These are phyloP conservation scores for Pseudomonodictys pantanalensis DNA, from an alignment of 495 filamentous ascomycete species.

Conservation along the genomic window DNA sequence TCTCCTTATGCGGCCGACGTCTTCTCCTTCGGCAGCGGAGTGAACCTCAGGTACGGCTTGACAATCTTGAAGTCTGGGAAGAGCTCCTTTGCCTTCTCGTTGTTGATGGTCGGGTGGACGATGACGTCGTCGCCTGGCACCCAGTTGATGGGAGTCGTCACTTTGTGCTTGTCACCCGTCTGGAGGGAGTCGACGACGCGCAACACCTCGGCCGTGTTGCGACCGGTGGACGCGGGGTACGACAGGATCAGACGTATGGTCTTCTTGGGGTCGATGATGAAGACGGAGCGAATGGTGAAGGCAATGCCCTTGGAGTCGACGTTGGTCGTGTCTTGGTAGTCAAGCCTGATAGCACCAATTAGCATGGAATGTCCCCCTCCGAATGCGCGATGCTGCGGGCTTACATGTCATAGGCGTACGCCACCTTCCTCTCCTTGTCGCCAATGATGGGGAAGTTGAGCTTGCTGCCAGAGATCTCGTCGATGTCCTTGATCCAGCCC, in stretches of 20 bases:
- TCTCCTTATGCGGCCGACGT: slow-evolving; percentile 37
- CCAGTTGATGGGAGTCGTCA: slow-evolving; percentile 67
- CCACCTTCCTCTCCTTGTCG: slow-evolving; percentile 92
- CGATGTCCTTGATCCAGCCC: slow-evolving; percentile 91
- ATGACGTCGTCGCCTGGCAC: slow-evolving; percentile 70
- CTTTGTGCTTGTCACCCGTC: slow-evolving; percentile 92
- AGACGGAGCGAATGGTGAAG: slow-evolving; percentile 98
- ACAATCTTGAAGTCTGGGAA: slow-evolving; percentile 90
- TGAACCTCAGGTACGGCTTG: slow-evolving; percentile 74
- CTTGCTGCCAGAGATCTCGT: slow-evolving; percentile 79
- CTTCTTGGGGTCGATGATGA: slow-evolving; percentile 98
- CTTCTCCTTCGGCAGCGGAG: slow-evolving; percentile 44
- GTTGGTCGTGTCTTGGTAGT: slow-evolving; percentile 80
- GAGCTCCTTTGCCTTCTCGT: slow-evolving; percentile 78
- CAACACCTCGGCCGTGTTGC: slow-evolving; percentile 93
- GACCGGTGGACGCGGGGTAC: slow-evolving; percentile 95
- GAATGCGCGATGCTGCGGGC: slow-evolving; percentile 32
- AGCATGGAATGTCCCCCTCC: slow-evolving; percentile 6
- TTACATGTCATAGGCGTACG: slow-evolving; percentile 91
- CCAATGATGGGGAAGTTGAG: slow-evolving; percentile 95
- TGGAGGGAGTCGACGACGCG: slow-evolving; percentile 94
- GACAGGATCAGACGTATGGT: slow-evolving; percentile 92
- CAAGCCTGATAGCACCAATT: slow-evolving; percentile 58
- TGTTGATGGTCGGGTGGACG: slow-evolving; percentile 83
- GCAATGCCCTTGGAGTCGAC: slow-evolving; percentile 94